Base-by-base conservation (phyloP, 164 flowering plant species). In the Chloranthus sessilifolius region DNA sequence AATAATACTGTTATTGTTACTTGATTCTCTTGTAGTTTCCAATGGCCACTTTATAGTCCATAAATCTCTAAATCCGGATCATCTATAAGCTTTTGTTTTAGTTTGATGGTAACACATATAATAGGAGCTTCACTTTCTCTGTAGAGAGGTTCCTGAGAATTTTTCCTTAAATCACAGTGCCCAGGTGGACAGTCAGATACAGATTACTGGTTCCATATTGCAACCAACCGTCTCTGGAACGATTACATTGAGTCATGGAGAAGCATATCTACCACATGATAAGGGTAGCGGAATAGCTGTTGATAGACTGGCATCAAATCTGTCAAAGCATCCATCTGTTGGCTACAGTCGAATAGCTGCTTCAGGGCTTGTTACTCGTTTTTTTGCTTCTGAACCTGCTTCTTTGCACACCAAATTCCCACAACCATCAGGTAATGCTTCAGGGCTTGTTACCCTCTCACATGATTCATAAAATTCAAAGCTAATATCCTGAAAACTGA, bases 261-360 rank as follows among this genome's bases (percentile, higher is more conserved):
- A 94, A 75, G 95, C 96, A 65, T 94, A 89, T 69, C 60, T 94
- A 31, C 96, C 97, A 7, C 99, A 89, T 60, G 99, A 94, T 63
- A 94, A 87, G 74, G 90, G 96, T 47, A 71, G 68, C 62, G 91
- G 88, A 64, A 64, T 83, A 56, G 73, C 88, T 40, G 58, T 84
- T 35, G 77, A 76, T 68, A 74, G 77, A 63, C 56, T 81, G 58
- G 52, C 80, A 34, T 67, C 89, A 52, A 74, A 68, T 56, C 78
- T 70, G 44, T 66, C 81, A 31, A 75, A 54, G 62, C 54, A 74
- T 52, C 69, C 81, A 43, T 65, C 42, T 55, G 69, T 79, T 24
- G 61, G 78, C 51, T 63, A 77, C 55, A 81, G 61, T 52, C 78
- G 69, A 27, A 62, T 69, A 40, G 76, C 79, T 70, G 85, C 89